Percentiles rank a stretch among this genome's conserved stretches.
Conservation (phyloP, 495 filamentous ascomycete genomes). For the Hypoxylon lienhwacheense region DNA sequence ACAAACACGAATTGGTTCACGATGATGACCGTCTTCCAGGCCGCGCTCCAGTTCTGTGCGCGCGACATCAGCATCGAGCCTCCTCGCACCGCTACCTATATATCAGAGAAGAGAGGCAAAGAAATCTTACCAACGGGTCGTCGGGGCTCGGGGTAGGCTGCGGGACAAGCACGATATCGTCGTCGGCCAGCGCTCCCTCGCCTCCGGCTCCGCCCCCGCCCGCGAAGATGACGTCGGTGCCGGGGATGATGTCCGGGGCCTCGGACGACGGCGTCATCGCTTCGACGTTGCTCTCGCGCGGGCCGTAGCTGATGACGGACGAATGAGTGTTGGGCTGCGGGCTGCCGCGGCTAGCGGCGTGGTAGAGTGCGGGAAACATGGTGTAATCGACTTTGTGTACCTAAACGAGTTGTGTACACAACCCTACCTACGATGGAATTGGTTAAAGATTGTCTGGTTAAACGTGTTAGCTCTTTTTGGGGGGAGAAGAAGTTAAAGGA, state of each 20-base stretch:
- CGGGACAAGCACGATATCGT: slow-evolving; percentile 53
- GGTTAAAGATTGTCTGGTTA: too few species aligned
- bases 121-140: slow-evolving; percentile 48
- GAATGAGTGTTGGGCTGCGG: too few species aligned
- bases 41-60: slow-evolving; percentile 41
- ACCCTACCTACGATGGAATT: too few species aligned
- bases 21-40: slow-evolving; percentile 51
- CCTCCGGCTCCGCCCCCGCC: slow-evolving; percentile 3
- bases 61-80: not conserved
- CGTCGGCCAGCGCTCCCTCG: not conserved
- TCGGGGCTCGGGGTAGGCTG: slow-evolving; percentile 56
- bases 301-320: not conserved
- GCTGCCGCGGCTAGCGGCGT: too few species aligned
- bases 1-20: slow-evolving; percentile 52
- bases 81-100: not conserved
- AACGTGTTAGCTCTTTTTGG: too few species aligned
- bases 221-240: slow-evolving; percentile 33
- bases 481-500: too few species aligned
- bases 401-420: too few species aligned
- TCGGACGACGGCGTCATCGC: slow-evolving; percentile 15
- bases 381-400: too few species aligned
- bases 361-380: too few species aligned
- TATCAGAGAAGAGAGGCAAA: too few species aligned
- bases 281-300: not conserved
- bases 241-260: slow-evolving; percentile 30